phyloP scores from a whole-genome alignment of 441 rosid genomes.

The Viola pubescens region DNA sequence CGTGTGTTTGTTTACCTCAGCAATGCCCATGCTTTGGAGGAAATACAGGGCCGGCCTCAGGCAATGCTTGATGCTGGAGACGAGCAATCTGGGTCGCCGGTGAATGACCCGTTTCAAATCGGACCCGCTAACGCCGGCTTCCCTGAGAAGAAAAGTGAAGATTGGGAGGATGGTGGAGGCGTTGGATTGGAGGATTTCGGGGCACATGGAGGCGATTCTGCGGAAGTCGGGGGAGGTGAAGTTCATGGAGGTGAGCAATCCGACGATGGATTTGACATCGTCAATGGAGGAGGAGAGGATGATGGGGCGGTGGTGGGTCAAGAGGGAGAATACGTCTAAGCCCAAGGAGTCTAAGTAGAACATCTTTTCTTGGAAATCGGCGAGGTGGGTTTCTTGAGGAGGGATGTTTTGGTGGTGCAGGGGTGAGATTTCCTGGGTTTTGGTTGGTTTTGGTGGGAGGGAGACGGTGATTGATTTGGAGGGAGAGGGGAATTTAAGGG shows the following conservation, averaged over 20 bases:
- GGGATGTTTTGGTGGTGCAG: constrained; percentile 16
- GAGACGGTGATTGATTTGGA: constrained; percentile 36
- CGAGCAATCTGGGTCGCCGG: constrained; percentile 77
- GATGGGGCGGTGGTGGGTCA: constrained; percentile 46
- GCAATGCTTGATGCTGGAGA: constrained; percentile 49
- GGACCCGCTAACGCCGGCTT: constrained; percentile 45
- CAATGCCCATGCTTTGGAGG: constrained; percentile 68
- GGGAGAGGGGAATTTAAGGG: constrained; percentile 18
- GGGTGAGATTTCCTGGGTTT: constrained; percentile 16
- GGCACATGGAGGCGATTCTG: constrained; percentile 77
- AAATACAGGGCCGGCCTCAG: constrained; percentile 72
- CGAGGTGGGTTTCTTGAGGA: constrained; percentile 14
- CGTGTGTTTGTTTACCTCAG: constrained; percentile 53
- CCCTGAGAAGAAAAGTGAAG: constrained; percentile 86
- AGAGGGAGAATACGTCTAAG: constrained; percentile 53
- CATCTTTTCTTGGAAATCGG: constrained; percentile 59
- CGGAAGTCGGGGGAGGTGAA: constrained; percentile 51
- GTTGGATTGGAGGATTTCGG: constrained; percentile 42
- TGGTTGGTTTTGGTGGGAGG: constrained; percentile 29
- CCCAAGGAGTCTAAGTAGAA: constrained; percentile 81
- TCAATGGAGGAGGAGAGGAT: constrained; percentile 37
- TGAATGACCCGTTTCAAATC: constrained; percentile 48
- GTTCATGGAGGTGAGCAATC: constrained; percentile 45
- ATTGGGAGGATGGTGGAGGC: constrained; percentile 41
- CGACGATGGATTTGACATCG: constrained; percentile 53